A percentile compares a stretch with the other conserved stretches of the same genome.
phyloP scores from a whole-genome alignment of 805 yeast species.

The Grigorovia jiainica region DNA sequence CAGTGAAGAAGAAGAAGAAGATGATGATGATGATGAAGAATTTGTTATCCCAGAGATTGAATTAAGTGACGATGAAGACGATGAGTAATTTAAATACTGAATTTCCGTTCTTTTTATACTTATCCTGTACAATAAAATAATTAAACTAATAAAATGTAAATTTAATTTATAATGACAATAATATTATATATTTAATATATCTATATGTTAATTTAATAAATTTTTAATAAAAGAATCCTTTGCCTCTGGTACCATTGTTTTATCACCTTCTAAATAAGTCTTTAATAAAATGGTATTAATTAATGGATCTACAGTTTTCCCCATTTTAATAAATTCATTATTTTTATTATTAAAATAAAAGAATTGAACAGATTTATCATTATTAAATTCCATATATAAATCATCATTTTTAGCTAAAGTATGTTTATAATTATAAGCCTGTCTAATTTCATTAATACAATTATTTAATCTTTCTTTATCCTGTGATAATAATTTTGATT shows the following conservation, averaged over 20 bases:
- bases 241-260: conserved; percentile 23
- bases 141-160: not conserved
- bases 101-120: not conserved
- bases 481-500: conserved; percentile 28
- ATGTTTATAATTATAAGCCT: conserved; percentile 53
- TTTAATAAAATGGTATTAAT: conserved; percentile 60
- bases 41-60: conserved; percentile 6
- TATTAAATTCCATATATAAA: conserved; percentile 46
- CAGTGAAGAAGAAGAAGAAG: conserved; percentile 15
- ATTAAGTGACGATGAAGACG: conserved; percentile 11
- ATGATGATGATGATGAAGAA: conserved; percentile 8
- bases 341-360: conserved; percentile 35
- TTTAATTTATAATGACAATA: not conserved
- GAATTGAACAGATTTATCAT: conserved; percentile 39
- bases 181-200: no score
- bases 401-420: conserved; percentile 69
- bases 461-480: conserved; percentile 32
- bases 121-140: no score
- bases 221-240: conserved; percentile 13
- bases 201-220: no score
- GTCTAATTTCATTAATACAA: conserved; percentile 62
- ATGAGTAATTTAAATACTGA: not conserved
- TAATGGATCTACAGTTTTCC: conserved; percentile 50
- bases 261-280: conserved; percentile 61
- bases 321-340: conserved; percentile 36